phyloP scores from a whole-genome alignment of 768 basidiomycete genomes.

The Leucogyrophana mollusca region DNA sequence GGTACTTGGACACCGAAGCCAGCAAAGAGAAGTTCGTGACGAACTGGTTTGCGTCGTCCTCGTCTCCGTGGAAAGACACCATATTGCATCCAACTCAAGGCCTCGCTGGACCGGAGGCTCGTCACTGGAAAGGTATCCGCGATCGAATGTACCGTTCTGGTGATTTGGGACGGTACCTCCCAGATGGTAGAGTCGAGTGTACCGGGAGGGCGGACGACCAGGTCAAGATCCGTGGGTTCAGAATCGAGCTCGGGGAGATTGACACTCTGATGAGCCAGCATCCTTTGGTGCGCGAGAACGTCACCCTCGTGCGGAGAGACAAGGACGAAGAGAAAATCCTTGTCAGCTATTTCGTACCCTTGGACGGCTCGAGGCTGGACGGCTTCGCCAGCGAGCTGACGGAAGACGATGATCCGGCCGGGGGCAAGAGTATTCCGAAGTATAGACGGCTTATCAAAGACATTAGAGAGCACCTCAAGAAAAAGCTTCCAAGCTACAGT shows the following conservation, averaged over 20 bases:
- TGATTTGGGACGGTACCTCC: conserved; percentile 91
- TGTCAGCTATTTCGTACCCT: conserved; percentile 94
- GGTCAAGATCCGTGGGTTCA: conserved; percentile 98
- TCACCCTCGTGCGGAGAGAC: conserved; percentile 93
- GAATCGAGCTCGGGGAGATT: conserved; percentile 97
- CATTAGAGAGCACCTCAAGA: conserved; percentile 93
- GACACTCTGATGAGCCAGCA: conserved; percentile 95
- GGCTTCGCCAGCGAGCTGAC: conserved; percentile 69
- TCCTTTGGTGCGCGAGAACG: conserved; percentile 93
- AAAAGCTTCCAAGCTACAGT: conserved; percentile 93
- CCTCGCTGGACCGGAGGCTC: conserved; percentile 68
- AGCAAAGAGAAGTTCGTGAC: conserved; percentile 88
- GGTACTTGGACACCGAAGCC: conserved; percentile 83
- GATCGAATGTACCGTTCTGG: conserved; percentile 98
- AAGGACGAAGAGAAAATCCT: conserved; percentile 99
- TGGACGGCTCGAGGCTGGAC: conserved; percentile 64
- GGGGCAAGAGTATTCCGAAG: conserved; percentile 75
- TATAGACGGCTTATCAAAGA: conserved; percentile 90
- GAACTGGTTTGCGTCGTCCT: conserved; percentile 80
- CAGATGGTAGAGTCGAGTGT: conserved; percentile 93
- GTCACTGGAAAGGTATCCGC: conserved; percentile 91
- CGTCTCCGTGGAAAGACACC: conserved; percentile 61
- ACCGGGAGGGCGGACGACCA: conserved; percentile 98
- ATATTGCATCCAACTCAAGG: conserved; percentile 58
- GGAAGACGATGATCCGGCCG: conserved; percentile 46